Base-by-base conservation (phyloP, 352 stramenopile genomes). In the Pythium angustatum region DNA sequence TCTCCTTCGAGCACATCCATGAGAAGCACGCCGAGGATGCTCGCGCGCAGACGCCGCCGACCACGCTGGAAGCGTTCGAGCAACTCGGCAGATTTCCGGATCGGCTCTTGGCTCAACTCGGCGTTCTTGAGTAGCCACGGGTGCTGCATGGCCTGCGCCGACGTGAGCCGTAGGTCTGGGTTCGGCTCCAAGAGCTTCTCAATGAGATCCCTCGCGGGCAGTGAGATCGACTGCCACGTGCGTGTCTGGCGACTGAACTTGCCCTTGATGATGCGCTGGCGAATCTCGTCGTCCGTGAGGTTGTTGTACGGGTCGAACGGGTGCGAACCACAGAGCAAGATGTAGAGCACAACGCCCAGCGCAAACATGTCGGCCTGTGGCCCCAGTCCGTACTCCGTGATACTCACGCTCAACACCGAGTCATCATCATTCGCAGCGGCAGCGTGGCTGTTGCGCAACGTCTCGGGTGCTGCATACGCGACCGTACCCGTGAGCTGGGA, bases 291-390 rank as follows among this genome's bases (percentile, higher is more conserved):
- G 47, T 95, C 86, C 0, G 83, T 88, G 54, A 91, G 64, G 56
- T 93, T 92, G 73, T 95, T 95, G 62, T 91, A 90, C 21, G 83
- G 81, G 59, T 95, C 86, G 56, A 93, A 95, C 33, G 86, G 86
- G 50, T 95, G 86, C 12, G 78, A 76, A 14, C 86, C 86, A n/a
- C 83, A 93, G n/a, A 95, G 44, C 27, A 95, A 62, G 52, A 95
- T 95, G 55, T 95, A 95, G 22, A 93, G 65, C 48, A 93, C 82
- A 26, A 95, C 79, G 11, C 86, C 86, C 21, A 95, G 69, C 43
- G 86, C 84, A 71, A 91, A 95, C 84, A 91, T 92, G 59, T 92
- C 83, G 3, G 83, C 74, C 65, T 90, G 86, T 19, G 81, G 81
- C 9, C 84, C 81, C 24, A 91, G 82, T 24, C 83, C 82, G 30